phyloP scores from a whole-genome alignment of 352 stramenopile genomes.

The Peronospora tabacina region DNA sequence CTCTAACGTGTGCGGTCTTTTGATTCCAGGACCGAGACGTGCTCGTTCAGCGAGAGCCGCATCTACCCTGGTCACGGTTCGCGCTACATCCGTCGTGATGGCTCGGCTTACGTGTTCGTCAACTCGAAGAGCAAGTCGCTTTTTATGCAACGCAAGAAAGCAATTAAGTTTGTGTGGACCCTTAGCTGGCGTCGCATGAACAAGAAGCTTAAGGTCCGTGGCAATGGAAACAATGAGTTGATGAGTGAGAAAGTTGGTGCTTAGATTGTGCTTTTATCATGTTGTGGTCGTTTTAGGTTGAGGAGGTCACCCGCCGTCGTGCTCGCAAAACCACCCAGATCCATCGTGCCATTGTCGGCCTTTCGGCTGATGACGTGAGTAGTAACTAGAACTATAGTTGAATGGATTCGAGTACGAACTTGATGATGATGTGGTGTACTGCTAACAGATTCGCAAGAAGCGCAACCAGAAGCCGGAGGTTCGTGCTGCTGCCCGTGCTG shows the following conservation, averaged over 20 bases:
- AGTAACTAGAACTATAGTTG: not conserved
- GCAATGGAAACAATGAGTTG: not conserved
- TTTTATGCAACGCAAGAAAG: constrained; percentile 98
- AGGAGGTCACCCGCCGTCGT: constrained; percentile 75
- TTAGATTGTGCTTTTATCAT: constrained; percentile 4
- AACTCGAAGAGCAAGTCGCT: constrained; percentile 97
- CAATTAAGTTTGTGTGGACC: constrained; percentile 99
- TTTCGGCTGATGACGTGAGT: constrained; percentile 91
- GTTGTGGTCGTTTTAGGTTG: constrained; percentile 33
- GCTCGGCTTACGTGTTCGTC: constrained; percentile 91
- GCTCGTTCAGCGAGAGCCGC: constrained; percentile 84
- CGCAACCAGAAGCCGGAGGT: constrained; percentile 93
- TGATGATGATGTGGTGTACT: not conserved
- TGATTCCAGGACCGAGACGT: constrained; percentile 77
- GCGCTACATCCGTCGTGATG: constrained; percentile 97
- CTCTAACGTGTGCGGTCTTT: constrained; percentile 19
- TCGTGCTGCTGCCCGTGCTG: constrained; percentile 84
- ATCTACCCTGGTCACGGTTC: constrained; percentile 99
- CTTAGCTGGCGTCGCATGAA: constrained; percentile 95
- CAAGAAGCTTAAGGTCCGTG: constrained; percentile 96
- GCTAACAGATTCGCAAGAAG: constrained; percentile 93
- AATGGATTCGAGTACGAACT: too few species aligned
- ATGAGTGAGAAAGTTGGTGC: not conserved
- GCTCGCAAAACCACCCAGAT: constrained; percentile 94
- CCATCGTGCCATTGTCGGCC: constrained; percentile 95